Conservation (phyloP, 108 stramenopile genomes). For the Cyclotella cryptica region DNA sequence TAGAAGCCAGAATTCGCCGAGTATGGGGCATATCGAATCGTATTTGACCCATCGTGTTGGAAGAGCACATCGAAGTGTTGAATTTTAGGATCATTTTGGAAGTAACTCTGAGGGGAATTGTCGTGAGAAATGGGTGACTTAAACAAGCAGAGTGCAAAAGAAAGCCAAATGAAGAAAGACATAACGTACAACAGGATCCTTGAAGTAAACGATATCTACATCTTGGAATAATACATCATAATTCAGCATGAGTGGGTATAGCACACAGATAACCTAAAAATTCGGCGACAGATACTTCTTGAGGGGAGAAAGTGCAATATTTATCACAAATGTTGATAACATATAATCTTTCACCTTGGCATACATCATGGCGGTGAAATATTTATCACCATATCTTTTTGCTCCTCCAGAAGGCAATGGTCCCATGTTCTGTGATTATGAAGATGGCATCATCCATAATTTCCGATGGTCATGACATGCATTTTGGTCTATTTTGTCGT, state of each 20-base stretch:
- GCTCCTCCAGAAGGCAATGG: constrained; percentile 65
- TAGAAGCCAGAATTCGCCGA: constrained; percentile 87
- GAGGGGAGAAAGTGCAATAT: background rate
- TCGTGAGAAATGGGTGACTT: background rate
- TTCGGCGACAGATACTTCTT: background rate
- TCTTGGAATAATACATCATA: constrained; percentile 91
- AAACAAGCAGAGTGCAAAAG: background rate
- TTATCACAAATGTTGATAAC: background rate
- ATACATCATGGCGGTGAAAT: constrained; percentile 89
- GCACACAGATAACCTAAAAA: constrained; percentile 66
- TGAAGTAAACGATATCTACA: constrained; percentile 53
- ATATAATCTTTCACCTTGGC: constrained; percentile 62
- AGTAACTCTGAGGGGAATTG: constrained; percentile 23
- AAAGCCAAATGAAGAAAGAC: too few species aligned
- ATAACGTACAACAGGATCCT: constrained; percentile 19
- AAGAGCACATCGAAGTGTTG: constrained; percentile 65
- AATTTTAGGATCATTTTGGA: constrained; percentile 37
- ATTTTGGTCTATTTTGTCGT: background rate
- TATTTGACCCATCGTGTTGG: constrained; percentile 84
- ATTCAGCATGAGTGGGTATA: constrained; percentile 63
- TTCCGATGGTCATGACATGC: background rate
- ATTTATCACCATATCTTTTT: constrained; percentile 73
- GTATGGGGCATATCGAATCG: constrained; percentile 66
- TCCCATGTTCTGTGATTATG: constrained; percentile 58
- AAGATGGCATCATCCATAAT: background rate